Percentiles rank a stretch among this genome's conserved stretches.
phyloP scores from a whole-genome alignment of 345 rosid genomes.

The Corchorus capsularis region DNA sequence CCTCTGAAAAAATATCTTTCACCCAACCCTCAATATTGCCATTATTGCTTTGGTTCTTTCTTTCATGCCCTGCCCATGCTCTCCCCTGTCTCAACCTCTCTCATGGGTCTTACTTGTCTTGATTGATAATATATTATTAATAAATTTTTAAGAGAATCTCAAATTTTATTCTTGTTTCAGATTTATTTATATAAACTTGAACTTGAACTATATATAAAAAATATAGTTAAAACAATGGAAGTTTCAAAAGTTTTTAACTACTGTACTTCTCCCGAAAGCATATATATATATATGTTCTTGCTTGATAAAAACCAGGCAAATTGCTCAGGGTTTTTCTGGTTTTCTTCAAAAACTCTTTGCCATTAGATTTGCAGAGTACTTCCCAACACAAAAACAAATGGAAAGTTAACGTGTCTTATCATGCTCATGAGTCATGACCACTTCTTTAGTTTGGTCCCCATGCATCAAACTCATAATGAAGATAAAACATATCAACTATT shows the following conservation, averaged over 20 bases:
- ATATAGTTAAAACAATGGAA: not conserved
- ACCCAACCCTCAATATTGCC: not conserved
- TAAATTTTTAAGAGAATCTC: not conserved
- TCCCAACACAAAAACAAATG: not conserved
- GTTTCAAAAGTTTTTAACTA: no score
- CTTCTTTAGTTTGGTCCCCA: not conserved
- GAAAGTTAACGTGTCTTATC: not conserved
- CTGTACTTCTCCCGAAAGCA: no score
- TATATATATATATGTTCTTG: not conserved
- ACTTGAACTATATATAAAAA: not conserved
- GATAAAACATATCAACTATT: not conserved
- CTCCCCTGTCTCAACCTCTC: not conserved
- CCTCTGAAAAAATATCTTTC: constrained; percentile 19
- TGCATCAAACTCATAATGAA: not conserved
- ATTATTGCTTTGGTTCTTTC: constrained; percentile 12
- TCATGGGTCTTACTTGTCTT: constrained; percentile 22
- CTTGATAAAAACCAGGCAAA: not conserved
- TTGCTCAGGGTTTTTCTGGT: not conserved
- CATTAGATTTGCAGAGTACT: not conserved
- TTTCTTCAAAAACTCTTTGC: not conserved
- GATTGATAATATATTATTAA: not conserved
- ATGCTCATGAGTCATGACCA: no score
- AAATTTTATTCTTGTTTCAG: not conserved
- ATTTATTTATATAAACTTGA: not conserved
- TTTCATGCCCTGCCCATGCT: not conserved